Evolutionary conservation across 805 yeast species (phyloP), one percentile per base, ranked within the genome.

Genomic region (Torulaspora microellipsoides): DNA sequence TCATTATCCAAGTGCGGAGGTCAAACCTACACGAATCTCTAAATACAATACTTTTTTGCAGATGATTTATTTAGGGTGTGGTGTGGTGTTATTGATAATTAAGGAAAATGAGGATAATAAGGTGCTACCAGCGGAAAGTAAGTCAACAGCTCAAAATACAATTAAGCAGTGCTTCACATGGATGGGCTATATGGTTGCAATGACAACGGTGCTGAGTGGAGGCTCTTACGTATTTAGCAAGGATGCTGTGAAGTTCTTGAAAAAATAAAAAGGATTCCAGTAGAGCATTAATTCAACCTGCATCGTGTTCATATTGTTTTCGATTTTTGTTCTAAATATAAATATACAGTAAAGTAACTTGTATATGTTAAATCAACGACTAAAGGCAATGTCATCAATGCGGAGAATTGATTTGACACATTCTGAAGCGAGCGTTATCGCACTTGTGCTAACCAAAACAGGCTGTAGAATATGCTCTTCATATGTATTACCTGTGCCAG

Each of bases 391-490:
- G 67, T 95, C 99, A 67, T 93, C 99, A 59, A 93, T 93, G 69
- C 99, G 83, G 65, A 93, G 75, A 52, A 93, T 89, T 35, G 95
- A 85, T 71, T 93, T 95, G 46, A 91, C 98, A 53, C 95, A 85
- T 72, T 93, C 99, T 15, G 97, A 83, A 27, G 98, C 97, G 56
- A 93, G 77, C 11, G 95, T 81, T 45, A 93, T 83, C 38, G 98
- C 96, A 67, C 96, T 86, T 14, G 93, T 90, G 64, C 84, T 85
- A 41, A 93, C 99, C 64, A 93, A 74, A 8, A 90, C 95, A 3
- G 99, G 99, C 68, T 93, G 99, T 59, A 93, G 72, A 45, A 93
- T 96, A 64, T 93, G 95, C 68, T 93, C 99, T 40, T 85, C 87
- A 55, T 73, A 86, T 27, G 95, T 88, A 65, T 91, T 88, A 34